These are phyloP conservation scores for Ophiorrhiza pumila DNA, from an alignment of 257 asterid species.

Conservation along the genomic window DNA sequence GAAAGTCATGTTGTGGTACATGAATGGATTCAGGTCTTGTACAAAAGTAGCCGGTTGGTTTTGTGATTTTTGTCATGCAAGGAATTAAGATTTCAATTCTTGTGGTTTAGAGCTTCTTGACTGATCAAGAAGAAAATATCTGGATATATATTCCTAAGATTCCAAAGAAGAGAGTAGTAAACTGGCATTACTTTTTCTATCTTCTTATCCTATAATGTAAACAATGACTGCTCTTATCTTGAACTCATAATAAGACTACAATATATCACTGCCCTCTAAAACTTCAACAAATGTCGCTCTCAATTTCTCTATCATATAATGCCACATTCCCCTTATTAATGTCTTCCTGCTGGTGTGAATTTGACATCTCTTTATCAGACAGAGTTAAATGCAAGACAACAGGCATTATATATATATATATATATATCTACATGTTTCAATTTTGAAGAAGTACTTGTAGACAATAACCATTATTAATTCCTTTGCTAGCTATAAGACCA, in stretches of 20 bases:
- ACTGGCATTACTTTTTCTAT: not conserved
- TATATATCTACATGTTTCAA: too few species aligned
- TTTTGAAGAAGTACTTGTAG: too few species aligned
- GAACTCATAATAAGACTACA: not conserved
- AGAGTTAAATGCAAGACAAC: conserved; percentile 7
- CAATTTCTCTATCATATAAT: conserved; percentile 16
- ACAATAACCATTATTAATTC: too few species aligned
- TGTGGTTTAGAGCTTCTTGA: not conserved
- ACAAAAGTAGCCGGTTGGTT: too few species aligned
- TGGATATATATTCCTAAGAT: not conserved
- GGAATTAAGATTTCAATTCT: not conserved
- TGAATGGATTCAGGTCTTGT: too few species aligned
- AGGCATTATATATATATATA: too few species aligned
- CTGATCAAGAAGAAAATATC: not conserved
- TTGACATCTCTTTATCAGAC: conserved; percentile 29
- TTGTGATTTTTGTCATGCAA: not conserved
- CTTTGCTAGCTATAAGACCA: too few species aligned
- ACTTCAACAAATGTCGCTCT: conserved; percentile 16
- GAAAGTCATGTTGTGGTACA: too few species aligned
- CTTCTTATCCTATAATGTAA: not conserved
- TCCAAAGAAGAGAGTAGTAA: not conserved
- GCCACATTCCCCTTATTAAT: conserved; percentile 17
- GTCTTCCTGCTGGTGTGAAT: conserved; percentile 7
- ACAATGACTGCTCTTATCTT: not conserved
- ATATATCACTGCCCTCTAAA: conserved; percentile 2